These are phyloP conservation scores for Alternaria gaisen DNA, from an alignment of 2,329 filamentous ascomycete species.

Conservation along the genomic window DNA sequence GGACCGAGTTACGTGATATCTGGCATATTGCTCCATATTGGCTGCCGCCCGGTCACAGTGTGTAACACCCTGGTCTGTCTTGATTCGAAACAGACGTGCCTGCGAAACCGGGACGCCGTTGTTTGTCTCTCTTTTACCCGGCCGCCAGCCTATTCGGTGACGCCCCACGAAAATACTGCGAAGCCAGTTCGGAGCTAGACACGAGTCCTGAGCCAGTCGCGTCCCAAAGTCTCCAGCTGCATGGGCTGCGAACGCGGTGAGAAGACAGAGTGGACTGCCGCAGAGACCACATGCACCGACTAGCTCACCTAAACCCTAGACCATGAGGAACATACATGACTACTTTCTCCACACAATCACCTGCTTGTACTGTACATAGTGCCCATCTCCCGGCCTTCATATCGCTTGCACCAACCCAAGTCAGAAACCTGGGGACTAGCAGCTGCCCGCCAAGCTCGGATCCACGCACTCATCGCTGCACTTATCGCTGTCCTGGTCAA, in stretches of 20 bases:
- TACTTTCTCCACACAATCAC: conserved; percentile 22
- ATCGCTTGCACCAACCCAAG: conserved; percentile 29
- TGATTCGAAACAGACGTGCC: conserved; percentile 44
- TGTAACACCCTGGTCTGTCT: conserved; percentile 37
- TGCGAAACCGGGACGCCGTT: conserved; percentile 43
- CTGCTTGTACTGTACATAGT: conserved; percentile 18
- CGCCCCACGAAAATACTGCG: conserved; percentile 42
- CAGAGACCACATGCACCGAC: conserved; percentile 35
- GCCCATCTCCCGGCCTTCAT: conserved; percentile 27
- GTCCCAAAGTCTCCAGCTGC: conserved; percentile 30
- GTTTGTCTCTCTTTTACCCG: conserved; percentile 49
- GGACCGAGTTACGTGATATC: conserved; percentile 44
- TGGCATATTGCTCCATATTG: conserved; percentile 48
- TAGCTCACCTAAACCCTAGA: conserved; percentile 33
- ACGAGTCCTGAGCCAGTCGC: conserved; percentile 25
- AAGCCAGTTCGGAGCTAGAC: conserved; percentile 20
- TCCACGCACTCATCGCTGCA: conserved; percentile 37
- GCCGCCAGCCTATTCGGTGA: conserved; percentile 41
- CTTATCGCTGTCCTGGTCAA: conserved; percentile 31
- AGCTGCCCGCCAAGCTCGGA: conserved; percentile 38
- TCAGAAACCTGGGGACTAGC: conserved; percentile 31
- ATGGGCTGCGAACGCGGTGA: conserved; percentile 29
- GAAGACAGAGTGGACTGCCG: conserved; percentile 28
- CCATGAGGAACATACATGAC: conserved; percentile 11
- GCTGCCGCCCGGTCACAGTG: conserved; percentile 38